Conservation (phyloP, 176 grass and related monocot genomes). For the Raddia guianensis region DNA sequence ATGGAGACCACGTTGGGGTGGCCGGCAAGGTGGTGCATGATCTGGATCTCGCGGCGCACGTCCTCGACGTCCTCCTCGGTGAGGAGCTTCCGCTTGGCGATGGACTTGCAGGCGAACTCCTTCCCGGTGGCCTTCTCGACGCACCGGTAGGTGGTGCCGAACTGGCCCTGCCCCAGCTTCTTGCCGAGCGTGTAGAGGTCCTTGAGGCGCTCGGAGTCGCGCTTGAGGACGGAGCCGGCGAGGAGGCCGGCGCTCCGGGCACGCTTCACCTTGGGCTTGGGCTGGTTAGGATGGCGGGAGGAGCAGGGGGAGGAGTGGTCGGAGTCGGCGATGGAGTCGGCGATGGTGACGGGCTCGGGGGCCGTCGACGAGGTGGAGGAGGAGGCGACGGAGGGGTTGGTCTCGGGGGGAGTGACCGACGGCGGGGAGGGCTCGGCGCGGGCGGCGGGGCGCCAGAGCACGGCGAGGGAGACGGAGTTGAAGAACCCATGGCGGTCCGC, state of each 20-base stretch:
- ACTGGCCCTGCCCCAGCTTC: conserved; percentile 72
- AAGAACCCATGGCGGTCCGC: conserved; percentile 55
- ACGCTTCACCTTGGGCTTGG: conserved; percentile 51
- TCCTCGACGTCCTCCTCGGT: conserved; percentile 69
- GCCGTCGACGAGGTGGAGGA: conserved; percentile 30
- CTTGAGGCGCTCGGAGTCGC: conserved; percentile 61
- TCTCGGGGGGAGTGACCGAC: background rate
- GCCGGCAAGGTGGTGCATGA: conserved; percentile 65
- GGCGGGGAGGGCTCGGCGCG: conserved; percentile 25
- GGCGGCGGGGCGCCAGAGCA: conserved; percentile 55
- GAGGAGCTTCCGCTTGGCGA: conserved; percentile 72
- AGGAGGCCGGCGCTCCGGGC: conserved; percentile 65
- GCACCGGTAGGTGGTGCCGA: conserved; percentile 72
- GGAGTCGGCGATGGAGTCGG: conserved; percentile 41
- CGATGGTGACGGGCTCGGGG: conserved; percentile 49
- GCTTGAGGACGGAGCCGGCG: conserved; percentile 56
- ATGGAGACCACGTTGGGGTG: conserved; percentile 65
- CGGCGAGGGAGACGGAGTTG: conserved; percentile 51
- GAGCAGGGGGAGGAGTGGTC: conserved; percentile 36
- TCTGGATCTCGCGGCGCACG: conserved; percentile 64
- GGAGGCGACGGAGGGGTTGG: conserved; percentile 12
- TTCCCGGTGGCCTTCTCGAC: conserved; percentile 58
- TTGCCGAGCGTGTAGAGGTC: conserved; percentile 60
- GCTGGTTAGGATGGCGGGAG: conserved; percentile 17
- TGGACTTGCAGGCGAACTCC: conserved; percentile 71